Evolutionary conservation across 2,329 filamentous ascomycete genomes (phyloP).

Genomic region (Grosmannia penicillata): DNA sequence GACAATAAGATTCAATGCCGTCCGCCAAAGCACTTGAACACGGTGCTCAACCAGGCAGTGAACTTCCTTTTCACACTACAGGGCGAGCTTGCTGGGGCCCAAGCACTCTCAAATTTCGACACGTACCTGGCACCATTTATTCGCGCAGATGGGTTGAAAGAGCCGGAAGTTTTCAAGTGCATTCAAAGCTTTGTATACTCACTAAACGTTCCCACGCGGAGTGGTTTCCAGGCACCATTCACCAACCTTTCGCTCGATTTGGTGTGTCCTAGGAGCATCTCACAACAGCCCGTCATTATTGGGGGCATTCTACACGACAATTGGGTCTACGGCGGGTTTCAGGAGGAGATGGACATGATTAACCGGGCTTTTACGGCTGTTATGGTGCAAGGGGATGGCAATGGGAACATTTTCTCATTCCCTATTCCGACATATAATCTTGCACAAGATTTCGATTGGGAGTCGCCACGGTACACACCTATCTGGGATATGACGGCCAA

Average conservation of each 20-base stretch:
- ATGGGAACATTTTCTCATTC: neutral
- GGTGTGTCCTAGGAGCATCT: neutral
- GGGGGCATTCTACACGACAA: neutral
- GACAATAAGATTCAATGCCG: constrained; percentile 1
- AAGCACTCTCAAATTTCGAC: constrained; percentile 1
- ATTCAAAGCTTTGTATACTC: constrained; percentile 1
- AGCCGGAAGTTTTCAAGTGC: neutral
- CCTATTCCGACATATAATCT: neutral
- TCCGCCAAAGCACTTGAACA: neutral
- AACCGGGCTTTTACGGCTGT: neutral
- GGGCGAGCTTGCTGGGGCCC: neutral
- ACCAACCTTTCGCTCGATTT: neutral
- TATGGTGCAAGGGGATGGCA: neutral
- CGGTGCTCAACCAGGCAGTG: neutral
- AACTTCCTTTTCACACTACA: constrained; percentile 1
- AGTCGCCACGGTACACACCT: neutral
- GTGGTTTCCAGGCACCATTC: constrained; percentile 1
- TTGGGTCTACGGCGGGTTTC: neutral
- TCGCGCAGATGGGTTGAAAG: neutral
- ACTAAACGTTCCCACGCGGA: neutral
- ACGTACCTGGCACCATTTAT: constrained; percentile 1
- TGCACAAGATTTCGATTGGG: neutral
- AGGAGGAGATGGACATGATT: constrained; percentile 1
- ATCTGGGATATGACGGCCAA: constrained; percentile 2
- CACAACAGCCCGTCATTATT: neutral